Conservation (phyloP, 306 rosid species). For the Trifolium pratense region DNA sequence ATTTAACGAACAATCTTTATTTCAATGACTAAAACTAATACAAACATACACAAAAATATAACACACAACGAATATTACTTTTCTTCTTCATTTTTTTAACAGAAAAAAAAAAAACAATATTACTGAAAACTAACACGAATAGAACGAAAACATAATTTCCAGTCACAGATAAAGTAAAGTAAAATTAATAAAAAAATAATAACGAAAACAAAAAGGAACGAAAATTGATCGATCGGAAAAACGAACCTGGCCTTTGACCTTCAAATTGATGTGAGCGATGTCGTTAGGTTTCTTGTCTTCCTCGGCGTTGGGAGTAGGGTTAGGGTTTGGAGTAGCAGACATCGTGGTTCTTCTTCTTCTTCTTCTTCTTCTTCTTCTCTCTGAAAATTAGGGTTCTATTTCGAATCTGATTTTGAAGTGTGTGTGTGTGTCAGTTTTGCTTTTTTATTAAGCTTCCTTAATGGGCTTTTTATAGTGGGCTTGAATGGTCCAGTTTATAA, state of each 20-base stretch:
- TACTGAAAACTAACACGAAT: background rate
- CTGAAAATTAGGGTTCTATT: constrained; percentile 44
- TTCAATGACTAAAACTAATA: background rate
- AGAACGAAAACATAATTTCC: background rate
- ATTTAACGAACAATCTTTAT: too few relatives aligned
- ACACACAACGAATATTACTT: background rate
- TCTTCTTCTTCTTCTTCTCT: background rate
- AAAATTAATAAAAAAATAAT: background rate
- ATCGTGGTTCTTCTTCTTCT: constrained; percentile 51
- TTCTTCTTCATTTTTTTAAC: background rate
- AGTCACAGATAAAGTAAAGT: background rate
- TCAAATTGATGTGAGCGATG: constrained; percentile 67
- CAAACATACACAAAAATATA: background rate
- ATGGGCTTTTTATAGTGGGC: constrained; percentile 2
- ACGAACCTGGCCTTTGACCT: constrained; percentile 84
- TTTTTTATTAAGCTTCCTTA: background rate
- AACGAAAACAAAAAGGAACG: background rate
- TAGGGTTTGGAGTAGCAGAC: constrained; percentile 41
- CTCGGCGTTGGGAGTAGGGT: constrained; percentile 46
- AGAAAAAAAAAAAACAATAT: background rate
- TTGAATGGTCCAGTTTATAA: background rate
- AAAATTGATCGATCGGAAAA: background rate
- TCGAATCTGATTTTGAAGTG: background rate
- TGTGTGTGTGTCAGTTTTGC: background rate
- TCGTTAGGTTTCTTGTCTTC: constrained; percentile 79